Evolutionary conservation across 768 basidiomycete genomes (phyloP).

Genomic region (Boletellus ananiceps): DNA sequence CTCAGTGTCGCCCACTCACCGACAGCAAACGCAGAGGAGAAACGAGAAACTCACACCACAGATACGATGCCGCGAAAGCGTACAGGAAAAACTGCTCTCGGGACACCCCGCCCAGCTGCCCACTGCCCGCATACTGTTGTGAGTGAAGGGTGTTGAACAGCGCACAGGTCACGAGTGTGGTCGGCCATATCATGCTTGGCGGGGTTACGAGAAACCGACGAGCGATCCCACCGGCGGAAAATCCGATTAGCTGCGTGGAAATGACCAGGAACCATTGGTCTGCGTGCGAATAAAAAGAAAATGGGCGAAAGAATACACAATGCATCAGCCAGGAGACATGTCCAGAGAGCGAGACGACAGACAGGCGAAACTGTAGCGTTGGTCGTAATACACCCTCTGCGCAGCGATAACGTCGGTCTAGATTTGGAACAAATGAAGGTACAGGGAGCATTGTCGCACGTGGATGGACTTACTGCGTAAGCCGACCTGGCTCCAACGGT

Average conservation of each 20-base stretch:
- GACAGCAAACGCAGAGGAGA: background rate
- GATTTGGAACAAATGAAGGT: background rate
- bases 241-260: conserved; percentile 73
- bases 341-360: conserved; percentile 14
- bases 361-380: conserved; percentile 59
- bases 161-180: conserved; percentile 69
- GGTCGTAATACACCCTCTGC: conserved; percentile 68
- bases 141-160: conserved; percentile 77
- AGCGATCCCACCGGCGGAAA: conserved; percentile 73
- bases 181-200: conserved; percentile 65
- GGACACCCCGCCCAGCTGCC: conserved; percentile 57
- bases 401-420: conserved; percentile 72
- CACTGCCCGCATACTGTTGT: conserved; percentile 59
- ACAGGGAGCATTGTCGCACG: background rate
- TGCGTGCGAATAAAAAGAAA: conserved; percentile 23
- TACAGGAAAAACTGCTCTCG: conserved; percentile 76
- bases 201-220: conserved; percentile 71
- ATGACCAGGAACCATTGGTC: conserved; percentile 81
- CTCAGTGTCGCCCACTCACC: conserved; percentile 2
- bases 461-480: conserved; percentile 45
- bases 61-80: conserved; percentile 50
- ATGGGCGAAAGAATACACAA: background rate
- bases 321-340: conserved; percentile 1
- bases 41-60: conserved; percentile 49
- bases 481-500: conserved; percentile 56